These are phyloP conservation scores for Hymenoscyphus infarciens DNA, from an alignment of 2,329 filamentous ascomycete species.

Conservation along the genomic window DNA sequence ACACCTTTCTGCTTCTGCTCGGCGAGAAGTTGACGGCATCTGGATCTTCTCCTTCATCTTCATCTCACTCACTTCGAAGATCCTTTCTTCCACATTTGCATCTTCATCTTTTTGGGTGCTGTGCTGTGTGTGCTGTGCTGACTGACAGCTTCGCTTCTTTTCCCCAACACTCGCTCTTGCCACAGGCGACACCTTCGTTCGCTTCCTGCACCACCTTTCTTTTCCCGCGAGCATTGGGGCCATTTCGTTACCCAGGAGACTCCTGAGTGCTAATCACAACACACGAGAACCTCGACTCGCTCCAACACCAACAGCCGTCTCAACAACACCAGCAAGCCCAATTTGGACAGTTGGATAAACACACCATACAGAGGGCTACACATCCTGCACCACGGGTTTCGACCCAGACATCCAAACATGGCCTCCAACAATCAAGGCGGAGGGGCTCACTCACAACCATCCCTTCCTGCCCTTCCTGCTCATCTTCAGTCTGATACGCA, in stretches of 20 bases:
- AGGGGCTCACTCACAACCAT: constrained; percentile 75
- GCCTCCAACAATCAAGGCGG: constrained; percentile 47
- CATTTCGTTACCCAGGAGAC: constrained; percentile 22
- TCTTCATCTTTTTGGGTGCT: constrained; percentile 7
- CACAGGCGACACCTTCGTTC: constrained; percentile 19
- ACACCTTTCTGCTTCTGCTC: neutral
- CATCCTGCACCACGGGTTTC: constrained; percentile 22
- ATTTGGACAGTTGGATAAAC: constrained; percentile 2
- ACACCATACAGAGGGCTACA: constrained; percentile 10
- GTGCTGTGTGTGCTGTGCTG: neutral
- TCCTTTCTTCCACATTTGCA: constrained; percentile 5
- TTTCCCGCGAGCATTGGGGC: neutral
- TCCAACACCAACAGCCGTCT: constrained; percentile 1
- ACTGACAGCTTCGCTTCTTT: constrained; percentile 3
- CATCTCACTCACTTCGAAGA: neutral
- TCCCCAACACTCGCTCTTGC: constrained; percentile 22
- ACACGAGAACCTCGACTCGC: neutral
- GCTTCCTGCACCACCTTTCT: constrained; percentile 1
- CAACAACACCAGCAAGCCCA: neutral
- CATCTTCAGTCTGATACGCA: constrained; percentile 77
- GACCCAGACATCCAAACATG: constrained; percentile 46
- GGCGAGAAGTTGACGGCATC: neutral
- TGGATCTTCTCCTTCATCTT: neutral
- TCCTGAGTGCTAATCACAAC: neutral
- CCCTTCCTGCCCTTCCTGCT: constrained; percentile 80